Percentiles rank a stretch among this genome's conserved stretches.
Evolutionary conservation across 768 basidiomycete genomes (phyloP).

Genomic region (Trametes elegans): DNA sequence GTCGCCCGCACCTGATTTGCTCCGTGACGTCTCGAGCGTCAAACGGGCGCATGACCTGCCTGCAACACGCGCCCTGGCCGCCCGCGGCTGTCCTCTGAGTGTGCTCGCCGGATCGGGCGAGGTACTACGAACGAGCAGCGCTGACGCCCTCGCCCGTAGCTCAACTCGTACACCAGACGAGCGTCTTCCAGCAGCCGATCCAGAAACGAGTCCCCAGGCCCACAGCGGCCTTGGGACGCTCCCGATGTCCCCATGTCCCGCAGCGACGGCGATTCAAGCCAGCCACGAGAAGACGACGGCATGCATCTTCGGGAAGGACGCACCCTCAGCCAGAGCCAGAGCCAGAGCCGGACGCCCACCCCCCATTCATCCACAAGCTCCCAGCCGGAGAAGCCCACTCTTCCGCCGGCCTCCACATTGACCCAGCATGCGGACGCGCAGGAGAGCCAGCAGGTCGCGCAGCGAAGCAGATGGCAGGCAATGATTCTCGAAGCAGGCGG

Average conservation of each 20-base stretch:
- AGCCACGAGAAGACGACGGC: slow-evolving; percentile 3
- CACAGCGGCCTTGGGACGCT: slow-evolving; percentile 10
- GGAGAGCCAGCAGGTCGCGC: slow-evolving; percentile 52
- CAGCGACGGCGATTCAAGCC: not conserved
- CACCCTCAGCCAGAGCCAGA: not conserved
- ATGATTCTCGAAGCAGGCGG: slow-evolving; percentile 86
- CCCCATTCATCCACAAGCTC: slow-evolving; percentile 14
- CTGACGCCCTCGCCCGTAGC: slow-evolving; percentile 2
- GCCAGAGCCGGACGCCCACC: slow-evolving; percentile 18
- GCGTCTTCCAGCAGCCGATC: slow-evolving; percentile 17
- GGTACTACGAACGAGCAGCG: not conserved
- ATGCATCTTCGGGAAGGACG: slow-evolving; percentile 1
- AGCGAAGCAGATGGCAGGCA: slow-evolving; percentile 83
- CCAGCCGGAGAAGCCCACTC: slow-evolving; percentile 13
- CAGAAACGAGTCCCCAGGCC: slow-evolving; percentile 12
- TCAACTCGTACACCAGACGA: slow-evolving; percentile 25
- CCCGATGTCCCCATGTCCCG: slow-evolving; percentile 19
- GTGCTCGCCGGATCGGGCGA: not conserved
- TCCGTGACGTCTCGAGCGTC: not conserved
- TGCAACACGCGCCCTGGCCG: too few species aligned
- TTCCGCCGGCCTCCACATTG: slow-evolving; percentile 15
- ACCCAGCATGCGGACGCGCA: slow-evolving; percentile 20
- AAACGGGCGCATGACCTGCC: not conserved
- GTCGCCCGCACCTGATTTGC: too few species aligned
- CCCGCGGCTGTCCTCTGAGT: not conserved